Percentiles rank a stretch among this genome's conserved stretches.
phyloP scores from a whole-genome alignment of 2,329 filamentous ascomycete genomes.

The Epichloe bromicola region DNA sequence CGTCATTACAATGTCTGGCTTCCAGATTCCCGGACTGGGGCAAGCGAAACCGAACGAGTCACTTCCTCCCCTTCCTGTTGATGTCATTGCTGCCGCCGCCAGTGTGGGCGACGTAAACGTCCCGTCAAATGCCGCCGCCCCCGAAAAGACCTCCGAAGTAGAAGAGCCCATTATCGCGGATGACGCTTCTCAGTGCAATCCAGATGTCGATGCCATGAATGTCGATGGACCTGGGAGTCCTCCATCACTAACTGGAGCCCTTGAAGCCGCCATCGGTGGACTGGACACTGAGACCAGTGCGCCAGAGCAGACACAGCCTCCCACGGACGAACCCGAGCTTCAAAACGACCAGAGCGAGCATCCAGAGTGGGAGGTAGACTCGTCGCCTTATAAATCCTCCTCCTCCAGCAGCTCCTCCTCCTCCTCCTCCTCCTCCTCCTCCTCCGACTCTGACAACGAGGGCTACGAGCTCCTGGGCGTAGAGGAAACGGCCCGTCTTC shows the following conservation, averaged over 20 bases:
- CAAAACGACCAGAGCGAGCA: conserved; percentile 29
- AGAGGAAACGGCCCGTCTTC: conserved; percentile 69
- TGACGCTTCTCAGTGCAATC: background rate
- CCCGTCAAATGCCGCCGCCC: background rate
- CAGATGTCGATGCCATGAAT: conserved; percentile 21
- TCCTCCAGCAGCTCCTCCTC: conserved; percentile 46
- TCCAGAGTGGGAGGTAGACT: conserved; percentile 77
- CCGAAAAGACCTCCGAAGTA: background rate
- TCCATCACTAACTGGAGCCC: conserved; percentile 26
- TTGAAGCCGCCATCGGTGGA: conserved; percentile 31
- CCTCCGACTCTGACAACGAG: conserved; percentile 43
- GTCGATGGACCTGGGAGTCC: conserved; percentile 23
- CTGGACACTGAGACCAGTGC: conserved; percentile 12
- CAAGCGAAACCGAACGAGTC: conserved; percentile 30
- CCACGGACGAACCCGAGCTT: conserved; percentile 10
- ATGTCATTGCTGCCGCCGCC: conserved; percentile 18
- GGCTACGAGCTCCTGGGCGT: conserved; percentile 63
- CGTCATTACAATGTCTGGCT: conserved; percentile 23
- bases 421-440: conserved; percentile 42
- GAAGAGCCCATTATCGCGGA: background rate
- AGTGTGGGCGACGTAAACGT: conserved; percentile 11
- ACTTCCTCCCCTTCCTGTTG: conserved; percentile 24
- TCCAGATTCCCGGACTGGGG: conserved; percentile 30
- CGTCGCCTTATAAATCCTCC: conserved; percentile 61
- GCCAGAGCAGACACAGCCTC: conserved; percentile 6